Percentiles rank a stretch among this genome's conserved stretches.
Conservation (phyloP, 768 basidiomycete genomes). For the Tylopilus sp. region DNA sequence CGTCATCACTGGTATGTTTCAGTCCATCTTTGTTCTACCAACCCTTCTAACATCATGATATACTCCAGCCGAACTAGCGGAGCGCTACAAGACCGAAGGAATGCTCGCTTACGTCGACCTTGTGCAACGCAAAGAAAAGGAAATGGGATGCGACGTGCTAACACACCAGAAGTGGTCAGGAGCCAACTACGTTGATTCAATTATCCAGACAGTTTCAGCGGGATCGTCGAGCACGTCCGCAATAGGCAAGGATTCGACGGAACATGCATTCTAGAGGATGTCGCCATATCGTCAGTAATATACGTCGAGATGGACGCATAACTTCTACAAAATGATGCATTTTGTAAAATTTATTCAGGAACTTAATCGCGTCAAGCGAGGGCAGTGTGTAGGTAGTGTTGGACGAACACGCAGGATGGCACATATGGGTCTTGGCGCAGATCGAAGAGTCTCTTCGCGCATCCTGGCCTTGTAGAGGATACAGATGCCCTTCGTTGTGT, state of each 20-base stretch:
- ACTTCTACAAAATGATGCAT: background rate
- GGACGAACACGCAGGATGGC: slow-evolving; percentile 6
- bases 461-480: background rate
- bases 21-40: background rate
- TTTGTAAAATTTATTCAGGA: background rate
- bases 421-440: slow-evolving; percentile 12
- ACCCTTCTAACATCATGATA: slow-evolving; percentile 11
- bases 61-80: slow-evolving; percentile 67
- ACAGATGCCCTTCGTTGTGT: background rate
- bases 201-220: slow-evolving; percentile 78
- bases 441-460: slow-evolving; percentile 2
- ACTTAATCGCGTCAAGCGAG: slow-evolving; percentile 7
- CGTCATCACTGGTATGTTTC: slow-evolving; percentile 59
- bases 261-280: slow-evolving; percentile 66
- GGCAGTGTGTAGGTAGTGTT: background rate
- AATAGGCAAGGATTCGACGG: slow-evolving; percentile 84
- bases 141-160: slow-evolving; percentile 83
- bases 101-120: slow-evolving; percentile 93
- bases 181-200: slow-evolving; percentile 86
- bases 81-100: slow-evolving; percentile 78
- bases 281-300: background rate
- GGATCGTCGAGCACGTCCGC: slow-evolving; percentile 87
- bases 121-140: slow-evolving; percentile 84
- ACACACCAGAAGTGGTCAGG: slow-evolving; percentile 98
- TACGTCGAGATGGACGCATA: slow-evolving; percentile 2